phyloP scores from a whole-genome alignment of 257 asterid genomes.

The Jasminum sambac region DNA sequence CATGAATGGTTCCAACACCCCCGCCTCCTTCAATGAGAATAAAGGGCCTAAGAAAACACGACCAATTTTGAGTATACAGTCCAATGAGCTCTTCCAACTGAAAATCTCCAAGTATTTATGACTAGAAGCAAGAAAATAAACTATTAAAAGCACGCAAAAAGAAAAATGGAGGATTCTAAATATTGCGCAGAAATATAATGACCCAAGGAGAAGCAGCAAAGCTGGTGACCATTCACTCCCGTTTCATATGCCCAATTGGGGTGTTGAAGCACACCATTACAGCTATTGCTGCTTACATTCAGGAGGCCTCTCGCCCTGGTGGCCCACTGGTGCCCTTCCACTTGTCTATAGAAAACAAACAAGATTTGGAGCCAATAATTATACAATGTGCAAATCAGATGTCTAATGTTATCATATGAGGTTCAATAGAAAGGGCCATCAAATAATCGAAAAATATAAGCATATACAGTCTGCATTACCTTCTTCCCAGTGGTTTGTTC shows the following conservation, averaged over 20 bases:
- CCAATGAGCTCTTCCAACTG: background rate
- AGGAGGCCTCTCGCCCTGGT: constrained; percentile 79
- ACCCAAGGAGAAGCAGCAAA: background rate
- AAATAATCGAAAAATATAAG: background rate
- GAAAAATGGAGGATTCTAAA: constrained; percentile 1
- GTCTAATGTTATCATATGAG: too few relatives aligned
- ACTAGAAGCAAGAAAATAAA: background rate
- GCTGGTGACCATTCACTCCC: background rate
- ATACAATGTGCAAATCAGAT: background rate
- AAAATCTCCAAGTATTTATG: background rate
- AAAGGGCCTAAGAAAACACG: too few relatives aligned
- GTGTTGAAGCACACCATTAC: background rate
- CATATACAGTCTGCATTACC: background rate
- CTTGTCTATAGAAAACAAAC: constrained; percentile 46
- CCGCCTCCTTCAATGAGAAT: too few relatives aligned
- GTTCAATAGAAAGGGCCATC: background rate
- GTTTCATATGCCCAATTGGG: background rate
- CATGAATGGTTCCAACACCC: too few relatives aligned
- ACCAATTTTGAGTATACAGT: background rate
- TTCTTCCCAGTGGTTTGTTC: background rate
- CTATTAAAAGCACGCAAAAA: background rate
- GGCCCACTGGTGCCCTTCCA: constrained; percentile 59
- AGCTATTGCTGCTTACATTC: constrained; percentile 87
- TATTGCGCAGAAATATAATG: background rate
- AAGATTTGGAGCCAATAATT: background rate